Evolutionary conservation across 805 yeast species (phyloP).

Genomic region (Saitoella complicata): DNA sequence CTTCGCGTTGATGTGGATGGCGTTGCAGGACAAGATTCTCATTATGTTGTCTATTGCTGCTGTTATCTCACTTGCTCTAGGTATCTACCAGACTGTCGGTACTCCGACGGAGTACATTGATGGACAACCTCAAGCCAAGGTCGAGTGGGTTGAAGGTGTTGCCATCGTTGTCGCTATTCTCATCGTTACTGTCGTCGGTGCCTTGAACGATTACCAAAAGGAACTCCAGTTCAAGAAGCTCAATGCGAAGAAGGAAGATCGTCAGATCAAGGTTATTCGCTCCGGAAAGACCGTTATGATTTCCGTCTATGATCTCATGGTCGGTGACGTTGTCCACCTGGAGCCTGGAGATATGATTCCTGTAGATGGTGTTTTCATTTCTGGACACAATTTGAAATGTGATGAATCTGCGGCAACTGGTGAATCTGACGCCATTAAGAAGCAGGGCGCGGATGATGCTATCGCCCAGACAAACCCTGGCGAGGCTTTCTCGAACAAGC

Average conservation of each 20-base stretch:
- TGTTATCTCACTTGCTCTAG: slow-evolving; percentile 71
- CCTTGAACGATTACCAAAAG: slow-evolving; percentile 91
- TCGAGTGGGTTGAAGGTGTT: slow-evolving; percentile 98
- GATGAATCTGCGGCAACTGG: slow-evolving; percentile 93
- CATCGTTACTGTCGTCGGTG: slow-evolving; percentile 85
- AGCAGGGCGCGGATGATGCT: slow-evolving; percentile 37
- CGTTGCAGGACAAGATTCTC: slow-evolving; percentile 80
- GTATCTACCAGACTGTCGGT: slow-evolving; percentile 83
- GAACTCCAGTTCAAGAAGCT: slow-evolving; percentile 81
- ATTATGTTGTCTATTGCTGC: slow-evolving; percentile 77
- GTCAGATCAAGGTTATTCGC: slow-evolving; percentile 62
- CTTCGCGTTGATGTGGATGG: slow-evolving; percentile 53
- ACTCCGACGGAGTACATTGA: slow-evolving; percentile 52
- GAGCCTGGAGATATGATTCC: slow-evolving; percentile 94
- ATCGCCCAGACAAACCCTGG: slow-evolving; percentile 17
- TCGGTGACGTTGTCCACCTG: slow-evolving; percentile 67
- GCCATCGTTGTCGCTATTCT: slow-evolving; percentile 85
- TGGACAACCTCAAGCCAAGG: slow-evolving; percentile 61
- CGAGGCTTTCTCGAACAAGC: slow-evolving; percentile 23
- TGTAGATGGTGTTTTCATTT: slow-evolving; percentile 63
- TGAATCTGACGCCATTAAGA: slow-evolving; percentile 70
- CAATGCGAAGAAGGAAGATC: slow-evolving; percentile 74
- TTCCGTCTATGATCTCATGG: slow-evolving; percentile 58
- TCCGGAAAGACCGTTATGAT: slow-evolving; percentile 51
- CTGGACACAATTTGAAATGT: slow-evolving; percentile 58